Percentiles rank a stretch among this genome's conserved stretches.
Evolutionary conservation across 2,329 filamentous ascomycete genomes (phyloP).

Genomic region (Calonectria crousiana): DNA sequence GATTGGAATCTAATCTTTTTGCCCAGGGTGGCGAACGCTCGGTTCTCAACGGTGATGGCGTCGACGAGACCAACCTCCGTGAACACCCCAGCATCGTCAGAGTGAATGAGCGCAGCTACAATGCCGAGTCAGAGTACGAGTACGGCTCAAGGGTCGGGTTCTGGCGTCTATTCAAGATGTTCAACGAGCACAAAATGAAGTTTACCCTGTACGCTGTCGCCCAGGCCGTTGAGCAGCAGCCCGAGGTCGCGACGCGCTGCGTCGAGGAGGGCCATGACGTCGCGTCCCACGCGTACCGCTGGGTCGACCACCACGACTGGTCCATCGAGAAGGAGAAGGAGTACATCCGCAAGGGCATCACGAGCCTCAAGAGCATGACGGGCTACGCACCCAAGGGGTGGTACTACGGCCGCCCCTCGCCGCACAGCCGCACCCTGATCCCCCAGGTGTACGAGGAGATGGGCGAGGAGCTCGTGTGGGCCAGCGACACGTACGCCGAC

Average conservation of each 20-base stretch:
- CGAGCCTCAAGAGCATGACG: slow-evolving; percentile 54
- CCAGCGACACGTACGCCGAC: slow-evolving; percentile 64
- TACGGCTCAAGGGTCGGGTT: slow-evolving; percentile 62
- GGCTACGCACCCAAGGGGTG: slow-evolving; percentile 62
- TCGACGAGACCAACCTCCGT: slow-evolving; percentile 52
- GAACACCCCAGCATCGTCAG: slow-evolving; percentile 51
- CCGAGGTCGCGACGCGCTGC: slow-evolving; percentile 58
- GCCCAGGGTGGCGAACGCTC: slow-evolving; percentile 49
- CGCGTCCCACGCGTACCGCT: slow-evolving; percentile 62
- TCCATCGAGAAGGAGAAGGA: slow-evolving; percentile 59
- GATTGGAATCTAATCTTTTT: background rate
- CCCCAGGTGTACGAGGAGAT: slow-evolving; percentile 65
- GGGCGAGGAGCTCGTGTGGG: slow-evolving; percentile 62
- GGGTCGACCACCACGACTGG: slow-evolving; percentile 63
- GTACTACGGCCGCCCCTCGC: slow-evolving; percentile 61
- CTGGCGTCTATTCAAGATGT: slow-evolving; percentile 63
- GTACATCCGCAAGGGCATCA: slow-evolving; percentile 58
- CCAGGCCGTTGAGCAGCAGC: slow-evolving; percentile 60
- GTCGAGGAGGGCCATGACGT: slow-evolving; percentile 64
- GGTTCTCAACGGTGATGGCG: slow-evolving; percentile 53
- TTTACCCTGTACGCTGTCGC: slow-evolving; percentile 65
- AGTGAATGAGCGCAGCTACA: slow-evolving; percentile 57
- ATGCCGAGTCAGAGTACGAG: slow-evolving; percentile 63
- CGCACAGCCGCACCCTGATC: slow-evolving; percentile 59
- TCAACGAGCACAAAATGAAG: slow-evolving; percentile 61